Evolutionary conservation across 2,329 filamentous ascomycete genomes (phyloP).

Genomic region (Neoscytalidium dimidiatum): DNA sequence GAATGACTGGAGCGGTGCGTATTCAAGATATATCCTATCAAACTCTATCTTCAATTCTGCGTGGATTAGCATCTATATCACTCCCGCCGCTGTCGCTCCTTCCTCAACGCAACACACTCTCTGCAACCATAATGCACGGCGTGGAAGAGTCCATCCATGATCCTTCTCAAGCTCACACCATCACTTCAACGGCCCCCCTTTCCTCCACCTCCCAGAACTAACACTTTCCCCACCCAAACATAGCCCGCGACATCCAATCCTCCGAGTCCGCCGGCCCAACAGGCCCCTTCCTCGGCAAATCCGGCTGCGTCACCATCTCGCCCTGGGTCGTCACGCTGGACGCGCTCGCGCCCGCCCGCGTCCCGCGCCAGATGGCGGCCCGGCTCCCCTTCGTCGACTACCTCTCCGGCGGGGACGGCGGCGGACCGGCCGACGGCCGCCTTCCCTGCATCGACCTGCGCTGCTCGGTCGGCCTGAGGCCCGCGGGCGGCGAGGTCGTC

Average conservation of each 20-base stretch:
- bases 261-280: constrained; percentile 60
- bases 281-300: constrained; percentile 64
- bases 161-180: too few relatives aligned
- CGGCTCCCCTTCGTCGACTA: constrained; percentile 20
- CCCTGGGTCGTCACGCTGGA: constrained; percentile 65
- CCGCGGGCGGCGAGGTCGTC: constrained; percentile 22
- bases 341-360: constrained; percentile 45
- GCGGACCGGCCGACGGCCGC: neutral
- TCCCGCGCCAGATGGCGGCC: constrained; percentile 26
- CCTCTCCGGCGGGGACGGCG: neutral
- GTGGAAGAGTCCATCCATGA: too few relatives aligned
- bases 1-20: constrained; percentile 58
- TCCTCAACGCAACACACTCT: neutral
- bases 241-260: constrained; percentile 61
- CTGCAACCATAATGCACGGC: too few relatives aligned
- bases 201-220: neutral
- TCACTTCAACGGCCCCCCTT: too few relatives aligned
- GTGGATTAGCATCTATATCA: too few relatives aligned
- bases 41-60: neutral
- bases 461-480: constrained; percentile 24
- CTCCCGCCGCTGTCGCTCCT: neutral
- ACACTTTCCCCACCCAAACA: neutral
- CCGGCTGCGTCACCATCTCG: constrained; percentile 60
- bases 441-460: constrained; percentile 2
- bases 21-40: neutral